Evolutionary conservation across 192 early-diverging fungal genomes (phyloP), one percentile per base, ranked within the genome.

Genomic region (Coemansia sp.): DNA sequence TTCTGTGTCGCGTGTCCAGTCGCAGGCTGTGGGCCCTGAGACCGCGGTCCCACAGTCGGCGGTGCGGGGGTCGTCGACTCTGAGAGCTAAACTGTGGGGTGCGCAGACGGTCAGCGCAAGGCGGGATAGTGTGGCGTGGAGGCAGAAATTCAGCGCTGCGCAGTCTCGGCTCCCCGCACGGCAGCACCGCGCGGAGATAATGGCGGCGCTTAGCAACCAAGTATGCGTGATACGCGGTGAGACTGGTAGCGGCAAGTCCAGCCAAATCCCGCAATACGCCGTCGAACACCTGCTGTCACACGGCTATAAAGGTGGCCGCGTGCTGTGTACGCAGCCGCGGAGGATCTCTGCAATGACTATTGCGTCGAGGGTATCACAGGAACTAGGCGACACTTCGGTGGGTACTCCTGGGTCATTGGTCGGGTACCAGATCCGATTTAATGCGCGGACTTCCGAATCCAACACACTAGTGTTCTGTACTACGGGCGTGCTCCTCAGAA

Each of bases 251-350:
- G 83, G 83, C 52, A 84, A 81, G 60, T 87, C 87, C n/a, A 92
- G 87, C 16, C 92, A 94, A 76, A 84, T 97, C 0, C 95, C 95
- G 18, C 94, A 96, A 71, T 92, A 92, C 69, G 81, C 94, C 27
- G 72, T 97, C 33, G 87, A 88, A 50, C 86, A 85, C 10, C 85
- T 92, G 50, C 86, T 94, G 3, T 67, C 71, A 1, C 27, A 15
- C 2, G 33, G 49, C 3, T 84, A 84, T 62, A 40, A 16, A 0
- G 83, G 83, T 29, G 69, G 70, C 6, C 69, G 87, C 46, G 88
- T 97, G 39, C 79, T 95, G 6, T 93, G 94, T 77, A 97, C 95
- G 6, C 95, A 97, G 71, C 95, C 95, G 8, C 85, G 95, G 13
- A 85, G 95, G 29, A 94, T 97, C 70, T 87, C 89, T 3, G 86